A percentile compares a stretch with the other conserved stretches of the same genome.
These are phyloP conservation scores for Penicillium angulare DNA, from an alignment of 495 filamentous ascomycete species.

Conservation along the genomic window DNA sequence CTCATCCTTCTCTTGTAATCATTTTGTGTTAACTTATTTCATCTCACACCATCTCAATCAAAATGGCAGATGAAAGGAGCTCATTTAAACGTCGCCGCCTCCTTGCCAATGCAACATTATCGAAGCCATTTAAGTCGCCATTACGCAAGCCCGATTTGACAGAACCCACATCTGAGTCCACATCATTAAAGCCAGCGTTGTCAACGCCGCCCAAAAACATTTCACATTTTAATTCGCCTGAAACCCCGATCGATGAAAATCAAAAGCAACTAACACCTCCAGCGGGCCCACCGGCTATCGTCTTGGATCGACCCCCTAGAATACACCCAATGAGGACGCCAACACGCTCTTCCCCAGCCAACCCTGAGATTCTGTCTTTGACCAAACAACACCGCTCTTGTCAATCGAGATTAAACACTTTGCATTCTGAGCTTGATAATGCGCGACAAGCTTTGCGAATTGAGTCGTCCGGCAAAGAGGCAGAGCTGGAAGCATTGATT, in stretches of 20 bases:
- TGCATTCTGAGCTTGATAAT: conserved; percentile 44
- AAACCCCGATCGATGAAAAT: neutral
- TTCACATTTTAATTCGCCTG: neutral
- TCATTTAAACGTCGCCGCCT: conserved; percentile 57
- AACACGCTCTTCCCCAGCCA: conserved; percentile 5
- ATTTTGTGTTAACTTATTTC: too few species aligned
- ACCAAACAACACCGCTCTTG: conserved; percentile 35
- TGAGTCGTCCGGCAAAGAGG: conserved; percentile 42
- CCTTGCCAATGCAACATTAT: conserved; percentile 49
- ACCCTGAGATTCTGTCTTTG: conserved; percentile 25
- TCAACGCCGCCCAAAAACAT: neutral
- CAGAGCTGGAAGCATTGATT: conserved; percentile 48
- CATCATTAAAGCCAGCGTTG: neutral
- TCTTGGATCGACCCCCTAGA: neutral
- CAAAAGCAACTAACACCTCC: neutral
- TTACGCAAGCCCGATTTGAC: conserved; percentile 38
- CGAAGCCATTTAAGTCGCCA: conserved; percentile 69
- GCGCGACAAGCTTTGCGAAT: conserved; percentile 50
- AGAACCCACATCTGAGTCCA: neutral
- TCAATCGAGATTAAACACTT: conserved; percentile 29
- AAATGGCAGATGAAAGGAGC: conserved; percentile 21
- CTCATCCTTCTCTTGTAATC: neutral
- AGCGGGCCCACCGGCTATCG: neutral
- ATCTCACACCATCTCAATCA: neutral
- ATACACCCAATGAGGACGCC: neutral